Evolutionary conservation across 2,329 filamentous ascomycete genomes (phyloP).

Genomic region (Calonectria henricotiae): DNA sequence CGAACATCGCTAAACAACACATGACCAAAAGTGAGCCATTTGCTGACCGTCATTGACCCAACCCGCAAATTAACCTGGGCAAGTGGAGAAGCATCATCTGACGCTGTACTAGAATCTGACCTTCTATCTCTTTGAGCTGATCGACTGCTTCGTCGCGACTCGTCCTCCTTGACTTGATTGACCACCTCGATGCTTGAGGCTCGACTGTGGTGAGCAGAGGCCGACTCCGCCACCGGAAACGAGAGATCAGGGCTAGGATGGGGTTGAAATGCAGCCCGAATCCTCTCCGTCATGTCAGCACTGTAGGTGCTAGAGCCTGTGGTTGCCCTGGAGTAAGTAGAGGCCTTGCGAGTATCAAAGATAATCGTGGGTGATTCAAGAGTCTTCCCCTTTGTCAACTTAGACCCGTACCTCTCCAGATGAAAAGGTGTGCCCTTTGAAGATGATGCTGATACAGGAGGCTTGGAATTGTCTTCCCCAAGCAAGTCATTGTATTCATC

Average conservation of each 20-base stretch:
- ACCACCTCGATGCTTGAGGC: conserved; percentile 40
- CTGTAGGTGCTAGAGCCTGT: conserved; percentile 70
- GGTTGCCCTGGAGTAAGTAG: conserved; percentile 56
- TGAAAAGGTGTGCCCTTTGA: conserved; percentile 73
- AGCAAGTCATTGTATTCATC: conserved; percentile 94
- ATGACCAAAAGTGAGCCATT: conserved; percentile 89
- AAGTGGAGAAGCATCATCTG: conserved; percentile 74
- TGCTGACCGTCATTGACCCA: conserved; percentile 88
- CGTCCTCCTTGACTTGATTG: conserved; percentile 53
- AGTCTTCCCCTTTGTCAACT: conserved; percentile 56
- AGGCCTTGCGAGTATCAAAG: conserved; percentile 54
- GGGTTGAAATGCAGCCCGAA: conserved; percentile 66
- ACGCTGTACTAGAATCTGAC: conserved; percentile 66
- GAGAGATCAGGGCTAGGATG: conserved; percentile 61
- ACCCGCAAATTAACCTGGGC: conserved; percentile 84
- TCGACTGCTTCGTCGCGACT: conserved; percentile 52
- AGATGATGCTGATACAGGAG: conserved; percentile 69
- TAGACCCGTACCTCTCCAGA: conserved; percentile 66
- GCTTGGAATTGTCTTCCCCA: conserved; percentile 71
- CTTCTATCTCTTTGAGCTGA: conserved; percentile 57
- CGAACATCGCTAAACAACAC: conserved; percentile 87
- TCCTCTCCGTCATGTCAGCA: conserved; percentile 69
- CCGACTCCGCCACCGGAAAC: conserved; percentile 63
- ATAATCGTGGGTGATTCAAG: conserved; percentile 68
- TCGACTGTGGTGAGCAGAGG: conserved; percentile 50